Conservation (phyloP, 495 filamentous ascomycete genomes). For the Aspergillus carlsbadensis region DNA sequence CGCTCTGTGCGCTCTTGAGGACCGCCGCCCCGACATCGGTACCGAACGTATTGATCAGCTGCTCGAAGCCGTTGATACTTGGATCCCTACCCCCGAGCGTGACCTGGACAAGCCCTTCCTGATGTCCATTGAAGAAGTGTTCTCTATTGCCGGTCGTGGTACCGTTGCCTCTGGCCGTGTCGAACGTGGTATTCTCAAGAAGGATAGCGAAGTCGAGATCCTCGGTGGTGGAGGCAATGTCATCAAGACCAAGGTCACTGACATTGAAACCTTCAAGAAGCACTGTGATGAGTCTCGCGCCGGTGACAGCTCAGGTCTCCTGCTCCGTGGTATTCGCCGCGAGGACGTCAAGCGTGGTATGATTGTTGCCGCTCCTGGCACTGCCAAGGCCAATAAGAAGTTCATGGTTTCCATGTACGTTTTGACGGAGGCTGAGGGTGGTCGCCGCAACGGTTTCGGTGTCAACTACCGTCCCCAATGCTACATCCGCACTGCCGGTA, state of each 20-base stretch:
- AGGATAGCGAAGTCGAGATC: constrained; percentile 89
- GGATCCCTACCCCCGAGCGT: constrained; percentile 93
- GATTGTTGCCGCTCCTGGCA: constrained; percentile 79
- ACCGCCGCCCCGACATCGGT: constrained; percentile 83
- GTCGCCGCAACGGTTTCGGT: constrained; percentile 89
- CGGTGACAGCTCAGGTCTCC: constrained; percentile 97
- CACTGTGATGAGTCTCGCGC: constrained; percentile 89
- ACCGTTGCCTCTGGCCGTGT: constrained; percentile 96
- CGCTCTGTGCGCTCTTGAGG: constrained; percentile 92
- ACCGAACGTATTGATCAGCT: constrained; percentile 82
- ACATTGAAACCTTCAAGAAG: constrained; percentile 99
- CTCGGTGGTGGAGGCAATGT: constrained; percentile 71
- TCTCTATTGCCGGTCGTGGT: constrained; percentile 96
- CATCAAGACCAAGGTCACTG: constrained; percentile 98
- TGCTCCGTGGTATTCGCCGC: constrained; percentile 90
- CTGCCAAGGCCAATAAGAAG: constrained; percentile 76
- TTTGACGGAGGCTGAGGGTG: constrained; percentile 94
- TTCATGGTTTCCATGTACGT: constrained; percentile 97
- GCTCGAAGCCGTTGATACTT: constrained; percentile 84
- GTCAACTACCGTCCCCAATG: constrained; percentile 95
- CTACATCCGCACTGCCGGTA: constrained; percentile 86
- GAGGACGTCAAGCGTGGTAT: constrained; percentile 94
- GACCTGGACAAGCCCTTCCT: constrained; percentile 95
- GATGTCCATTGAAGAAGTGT: constrained; percentile 98
- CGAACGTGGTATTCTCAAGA: constrained; percentile 90